A percentile compares a stretch with the other conserved stretches of the same genome.
phyloP scores from a whole-genome alignment of 1,284 basidiomycete genomes.

The Fomes fomentarius region DNA sequence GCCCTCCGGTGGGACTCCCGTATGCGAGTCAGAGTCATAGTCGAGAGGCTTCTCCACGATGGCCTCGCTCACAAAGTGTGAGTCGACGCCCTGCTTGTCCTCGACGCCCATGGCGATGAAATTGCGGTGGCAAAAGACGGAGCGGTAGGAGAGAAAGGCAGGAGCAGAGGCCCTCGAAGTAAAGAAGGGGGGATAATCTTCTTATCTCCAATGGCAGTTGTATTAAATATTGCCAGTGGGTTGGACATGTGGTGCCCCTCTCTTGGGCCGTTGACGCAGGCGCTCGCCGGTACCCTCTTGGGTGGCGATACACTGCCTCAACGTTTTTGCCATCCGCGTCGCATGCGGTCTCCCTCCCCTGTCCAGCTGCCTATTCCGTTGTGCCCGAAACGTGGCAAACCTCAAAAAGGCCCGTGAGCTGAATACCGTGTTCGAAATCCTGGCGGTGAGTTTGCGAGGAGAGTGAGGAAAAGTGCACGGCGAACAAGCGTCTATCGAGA shows the following conservation, averaged over 20 bases:
- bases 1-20: constrained; percentile 11
- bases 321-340: no score
- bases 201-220: no score
- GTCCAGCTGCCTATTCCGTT: no score
- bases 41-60: constrained; percentile 20
- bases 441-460: no score
- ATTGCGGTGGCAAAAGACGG: constrained; percentile 3
- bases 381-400: no score
- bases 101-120: constrained; percentile 23
- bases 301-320: neutral
- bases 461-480: no score
- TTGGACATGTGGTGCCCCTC: constrained; percentile 3
- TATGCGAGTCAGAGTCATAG: constrained; percentile 24
- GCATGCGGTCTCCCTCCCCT: no score
- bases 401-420: neutral
- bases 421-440: no score
- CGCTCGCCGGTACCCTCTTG: neutral
- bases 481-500: neutral
- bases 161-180: constrained; percentile 3
- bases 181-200: no score
- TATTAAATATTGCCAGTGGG: constrained; percentile 17
- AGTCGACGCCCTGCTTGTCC: constrained; percentile 15
- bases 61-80: constrained; percentile 17
- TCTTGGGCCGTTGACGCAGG: constrained; percentile 6
- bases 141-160: neutral